Evolutionary conservation across 1,139 yeast species (phyloP), one percentile per base, ranked within the genome.

Genomic region (Wickerhamiella pararugosa): DNA sequence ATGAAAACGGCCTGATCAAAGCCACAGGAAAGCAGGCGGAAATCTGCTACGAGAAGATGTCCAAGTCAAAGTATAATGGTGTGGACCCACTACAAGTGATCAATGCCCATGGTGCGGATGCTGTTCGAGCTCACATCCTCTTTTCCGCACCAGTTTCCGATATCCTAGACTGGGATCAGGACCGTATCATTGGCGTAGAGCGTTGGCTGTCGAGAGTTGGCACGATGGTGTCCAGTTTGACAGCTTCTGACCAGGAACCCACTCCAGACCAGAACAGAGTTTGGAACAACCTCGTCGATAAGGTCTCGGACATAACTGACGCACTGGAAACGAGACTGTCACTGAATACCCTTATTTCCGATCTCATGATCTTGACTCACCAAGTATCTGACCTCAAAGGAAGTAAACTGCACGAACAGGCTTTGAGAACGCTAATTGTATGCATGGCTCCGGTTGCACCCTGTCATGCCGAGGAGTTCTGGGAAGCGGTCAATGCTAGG

Each of bases 61-160:
- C 97, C 1, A 90, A 90, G 60, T 86, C 96, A 1, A 90, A 90
- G 56, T 76, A 76, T 55, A 90, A 90, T 55, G 98, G 98, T 10
- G 94, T 83, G 3, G 94, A 87, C 55, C 97, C 97, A 0, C 73
- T 70, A 1, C 73, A 71, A 45, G 81, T 90, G 51, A 86, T 90
- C 29, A 58, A 56, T n/a, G 67, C 66, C 37, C 83, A 83, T 59
- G 98, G 98, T 2, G 87, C 96, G 1, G 98, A 90, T 64, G 87
- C 95, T 0, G 81, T 90, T 0, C 70, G 98, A 48, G 97, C 97
- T 0, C 95, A 87, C 54, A 75, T 90, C 51, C 61, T 90, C n/a
- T 90, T 90, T 64, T 94, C 79, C 58, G 96, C 97, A 0, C 96
- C 97, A 1, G 73, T 87, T 3, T 63, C 71, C 1, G 95, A 86